Evolutionary conservation across 371 early-diverging fungal genomes (phyloP), one percentile per base, ranked within the genome.

Genomic region (Entomophthora muscae): DNA sequence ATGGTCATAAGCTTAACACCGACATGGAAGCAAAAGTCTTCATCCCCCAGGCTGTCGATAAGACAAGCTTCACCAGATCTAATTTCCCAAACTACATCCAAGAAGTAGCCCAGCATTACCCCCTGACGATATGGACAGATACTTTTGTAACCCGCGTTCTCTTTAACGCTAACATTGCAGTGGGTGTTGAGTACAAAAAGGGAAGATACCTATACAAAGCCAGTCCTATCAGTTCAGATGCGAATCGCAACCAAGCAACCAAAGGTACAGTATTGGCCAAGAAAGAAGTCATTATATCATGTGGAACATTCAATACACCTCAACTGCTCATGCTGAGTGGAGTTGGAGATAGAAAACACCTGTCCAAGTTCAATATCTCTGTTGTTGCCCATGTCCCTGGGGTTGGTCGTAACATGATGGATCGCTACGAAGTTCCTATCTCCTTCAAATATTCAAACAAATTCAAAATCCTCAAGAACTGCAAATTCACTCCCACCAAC

Each of bases 201-300:
- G 61, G 61, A 3, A 32, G 42, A 26, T 61, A 61, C 51, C 29
- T 61, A 26, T 61, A 61, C 42, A 61, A 61, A 28, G 57, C 57
- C n/a, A 27, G 28, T 27, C 57, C 57, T 29, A 3, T 61, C 22
- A 33, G 17, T 24, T 33, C 21, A 13, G 23, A 61, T 23, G 32
- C 3, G 12, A 61, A 61, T 24, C 5, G 61, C 2, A 12, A 30
- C 2, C 17, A 30, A 7, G 42, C 33, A 33, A 28, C 28, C 2
- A 21, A 13, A 5, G 42, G 42, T n/a, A n/a, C 13, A n/a, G 21
- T 69, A 61, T 55, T 56, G 24, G 70, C 70, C 63, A 65, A 52
- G 53, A 64, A 65, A 31, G 70, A 70, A 53, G 66, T 70, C 42
- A 67, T 70, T 54, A 57, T 70, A 53, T 65, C 66, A 26, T 62